Evolutionary conservation across 768 basidiomycete species (phyloP).

Genomic region (Tephrocybe sp.): DNA sequence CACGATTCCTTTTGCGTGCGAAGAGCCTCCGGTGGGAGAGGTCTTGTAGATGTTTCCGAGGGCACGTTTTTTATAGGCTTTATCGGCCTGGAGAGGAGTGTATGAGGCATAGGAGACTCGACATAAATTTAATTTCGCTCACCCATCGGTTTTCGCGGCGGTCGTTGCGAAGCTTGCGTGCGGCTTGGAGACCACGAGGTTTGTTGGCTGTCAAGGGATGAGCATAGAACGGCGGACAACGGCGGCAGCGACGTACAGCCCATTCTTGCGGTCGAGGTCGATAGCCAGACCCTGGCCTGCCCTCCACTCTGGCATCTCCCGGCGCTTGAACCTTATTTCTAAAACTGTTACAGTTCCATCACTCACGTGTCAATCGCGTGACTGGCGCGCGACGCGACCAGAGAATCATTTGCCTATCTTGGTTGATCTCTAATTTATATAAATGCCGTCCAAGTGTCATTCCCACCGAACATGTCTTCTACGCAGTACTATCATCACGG

Average conservation of each 20-base stretch:
- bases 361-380: constrained; percentile 9
- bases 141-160: constrained; percentile 98
- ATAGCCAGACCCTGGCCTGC: constrained; percentile 25
- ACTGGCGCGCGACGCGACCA: constrained; percentile 6
- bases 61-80: constrained; percentile 98
- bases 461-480: constrained; percentile 12
- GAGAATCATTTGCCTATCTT: too few species aligned
- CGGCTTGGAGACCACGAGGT: constrained; percentile 98
- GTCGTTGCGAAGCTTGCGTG: constrained; percentile 94
- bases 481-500: constrained; percentile 55
- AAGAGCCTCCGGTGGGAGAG: constrained; percentile 98
- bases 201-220: constrained; percentile 73
- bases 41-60: constrained; percentile 99
- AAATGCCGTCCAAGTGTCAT: background rate
- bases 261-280: constrained; percentile 70
- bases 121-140: constrained; percentile 27
- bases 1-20: constrained; percentile 99
- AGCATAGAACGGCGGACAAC: constrained; percentile 14
- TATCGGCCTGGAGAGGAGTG: constrained; percentile 73
- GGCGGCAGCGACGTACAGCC: constrained; percentile 65
- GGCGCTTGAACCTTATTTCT: constrained; percentile 45
- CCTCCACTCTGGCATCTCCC: constrained; percentile 25
- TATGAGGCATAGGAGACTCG: background rate
- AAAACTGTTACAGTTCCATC: constrained; percentile 39
- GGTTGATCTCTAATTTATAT: too few species aligned